Conservation (phyloP, 2,329 filamentous ascomycete species). For the Talaromyces sp. region DNA sequence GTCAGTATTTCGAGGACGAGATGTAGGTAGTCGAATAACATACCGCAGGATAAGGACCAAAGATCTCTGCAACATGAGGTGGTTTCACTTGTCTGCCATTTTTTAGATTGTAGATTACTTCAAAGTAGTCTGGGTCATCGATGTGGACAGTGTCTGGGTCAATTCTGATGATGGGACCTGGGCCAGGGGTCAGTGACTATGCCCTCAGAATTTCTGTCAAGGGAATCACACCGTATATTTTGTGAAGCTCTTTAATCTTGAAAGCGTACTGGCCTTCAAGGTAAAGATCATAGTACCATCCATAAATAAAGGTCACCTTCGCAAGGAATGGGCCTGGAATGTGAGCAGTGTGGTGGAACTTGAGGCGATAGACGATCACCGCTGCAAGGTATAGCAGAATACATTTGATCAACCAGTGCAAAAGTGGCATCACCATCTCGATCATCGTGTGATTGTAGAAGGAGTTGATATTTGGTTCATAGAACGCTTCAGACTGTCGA, state of each 20-base stretch:
- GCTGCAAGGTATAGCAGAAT: background rate
- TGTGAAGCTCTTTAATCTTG: slow-evolving; percentile 25
- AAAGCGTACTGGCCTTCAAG: slow-evolving; percentile 24
- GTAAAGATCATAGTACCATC: slow-evolving; percentile 28
- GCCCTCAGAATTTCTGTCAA: background rate
- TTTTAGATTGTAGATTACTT: slow-evolving; percentile 7
- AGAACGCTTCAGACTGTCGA: background rate
- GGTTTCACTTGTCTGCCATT: background rate
- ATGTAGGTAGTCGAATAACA: background rate
- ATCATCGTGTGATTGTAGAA: background rate
- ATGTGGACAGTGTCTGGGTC: slow-evolving; percentile 32
- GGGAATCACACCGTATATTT: slow-evolving; percentile 28
- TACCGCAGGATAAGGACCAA: background rate
- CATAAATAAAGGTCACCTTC: slow-evolving; percentile 26
- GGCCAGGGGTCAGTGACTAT: slow-evolving; percentile 19
- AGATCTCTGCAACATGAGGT: background rate
- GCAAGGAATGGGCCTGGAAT: slow-evolving; percentile 35
- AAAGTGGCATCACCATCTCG: background rate
- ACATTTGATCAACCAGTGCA: background rate
- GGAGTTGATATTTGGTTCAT: background rate
- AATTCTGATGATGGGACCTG: slow-evolving; percentile 34
- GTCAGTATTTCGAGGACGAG: background rate
- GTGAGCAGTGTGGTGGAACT: slow-evolving; percentile 28
- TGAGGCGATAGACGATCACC: slow-evolving; percentile 25
- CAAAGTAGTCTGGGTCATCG: slow-evolving; percentile 29